A percentile compares a stretch with the other conserved stretches of the same genome.
phyloP scores from a whole-genome alignment of 2,329 filamentous ascomycete genomes.

The Emergomyces africanus region DNA sequence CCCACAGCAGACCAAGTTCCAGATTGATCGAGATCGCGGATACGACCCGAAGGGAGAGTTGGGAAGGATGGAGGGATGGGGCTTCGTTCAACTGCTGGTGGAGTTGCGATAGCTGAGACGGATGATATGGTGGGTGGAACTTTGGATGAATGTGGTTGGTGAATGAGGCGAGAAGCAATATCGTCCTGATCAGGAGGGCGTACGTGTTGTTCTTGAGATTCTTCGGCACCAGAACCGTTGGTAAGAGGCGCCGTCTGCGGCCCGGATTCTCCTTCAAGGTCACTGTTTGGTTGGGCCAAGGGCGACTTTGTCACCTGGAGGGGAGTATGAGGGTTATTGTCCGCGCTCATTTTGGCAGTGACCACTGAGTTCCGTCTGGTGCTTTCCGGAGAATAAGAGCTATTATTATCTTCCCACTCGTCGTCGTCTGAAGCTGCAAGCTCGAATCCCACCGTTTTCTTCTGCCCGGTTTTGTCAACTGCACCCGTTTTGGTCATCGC shows the following conservation, averaged over 20 bases:
- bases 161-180: constrained; percentile 26
- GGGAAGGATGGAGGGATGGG: constrained; percentile 26
- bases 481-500: constrained; percentile 9
- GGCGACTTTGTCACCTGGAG: constrained; percentile 8
- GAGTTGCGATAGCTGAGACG: constrained; percentile 33
- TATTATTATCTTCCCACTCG: constrained; percentile 36
- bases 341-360: constrained; percentile 13
- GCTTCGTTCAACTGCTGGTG: constrained; percentile 21
- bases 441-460: constrained; percentile 36
- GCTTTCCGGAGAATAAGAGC: constrained; percentile 35
- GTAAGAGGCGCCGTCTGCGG: constrained; percentile 1
- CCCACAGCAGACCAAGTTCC: constrained; percentile 17
- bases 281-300: constrained; percentile 6
- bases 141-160: constrained; percentile 29
- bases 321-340: constrained; percentile 3
- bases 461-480: constrained; percentile 21
- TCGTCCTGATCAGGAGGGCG: constrained; percentile 22
- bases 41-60: constrained; percentile 23
- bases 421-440: constrained; percentile 31
- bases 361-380: constrained; percentile 34
- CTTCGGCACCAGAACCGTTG: constrained; percentile 8
- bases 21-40: constrained; percentile 16
- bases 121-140: constrained; percentile 37
- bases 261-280: background rate
- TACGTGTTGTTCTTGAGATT: constrained; percentile 11